These are phyloP conservation scores for Tolypocladium album DNA, from an alignment of 2,329 filamentous ascomycete genomes.

Conservation along the genomic window DNA sequence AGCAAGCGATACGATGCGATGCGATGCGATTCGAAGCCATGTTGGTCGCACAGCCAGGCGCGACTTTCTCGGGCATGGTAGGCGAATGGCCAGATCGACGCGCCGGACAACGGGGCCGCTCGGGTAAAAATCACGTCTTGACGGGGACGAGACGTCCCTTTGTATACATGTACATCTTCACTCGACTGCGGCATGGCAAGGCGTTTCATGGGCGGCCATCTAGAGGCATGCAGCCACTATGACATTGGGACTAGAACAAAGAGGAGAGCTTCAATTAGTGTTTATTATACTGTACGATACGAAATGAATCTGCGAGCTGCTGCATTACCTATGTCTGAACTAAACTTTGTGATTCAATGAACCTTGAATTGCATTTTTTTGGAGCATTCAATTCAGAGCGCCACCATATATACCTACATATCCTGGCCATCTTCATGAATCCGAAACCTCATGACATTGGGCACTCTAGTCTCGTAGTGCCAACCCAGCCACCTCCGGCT, in stretches of 20 bases:
- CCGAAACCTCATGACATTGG: no score
- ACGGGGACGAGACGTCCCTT: constrained; percentile 9
- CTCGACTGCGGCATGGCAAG: constrained; percentile 43
- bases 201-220: constrained; percentile 28
- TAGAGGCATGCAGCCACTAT: constrained; percentile 15
- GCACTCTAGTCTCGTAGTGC: no score
- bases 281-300: constrained; percentile 8
- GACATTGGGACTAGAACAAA: constrained; percentile 13
- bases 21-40: background rate
- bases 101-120: background rate
- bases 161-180: constrained; percentile 39
- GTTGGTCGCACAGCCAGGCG: background rate
- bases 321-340: no score
- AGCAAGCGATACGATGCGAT: background rate
- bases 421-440: no score
- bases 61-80: background rate
- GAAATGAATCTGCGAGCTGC: background rate
- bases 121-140: background rate
- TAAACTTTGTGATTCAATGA: background rate
- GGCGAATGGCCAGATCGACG: background rate
- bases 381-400: no score
- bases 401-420: no score
- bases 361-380: background rate
- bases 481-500: no score
- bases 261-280: constrained; percentile 2